Percentiles rank a stretch among this genome's conserved stretches.
These are phyloP conservation scores for Erigeron philadelphicus DNA, from an alignment of 140 eudicot genomes.

Conservation along the genomic window DNA sequence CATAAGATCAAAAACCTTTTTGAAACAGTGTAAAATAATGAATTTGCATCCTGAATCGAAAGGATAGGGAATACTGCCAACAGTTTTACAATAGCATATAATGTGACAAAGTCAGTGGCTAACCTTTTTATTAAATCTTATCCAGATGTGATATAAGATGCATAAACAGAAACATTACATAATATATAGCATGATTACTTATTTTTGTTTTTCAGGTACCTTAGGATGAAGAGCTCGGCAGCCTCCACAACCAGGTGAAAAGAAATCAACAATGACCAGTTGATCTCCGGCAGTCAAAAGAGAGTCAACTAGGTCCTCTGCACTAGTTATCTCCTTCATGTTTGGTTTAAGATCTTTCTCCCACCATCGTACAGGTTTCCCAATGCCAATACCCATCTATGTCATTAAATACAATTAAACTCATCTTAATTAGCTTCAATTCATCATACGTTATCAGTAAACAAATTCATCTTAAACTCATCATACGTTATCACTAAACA, in stretches of 20 bases:
- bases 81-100: neutral
- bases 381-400: constrained; percentile 51
- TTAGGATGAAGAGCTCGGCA: constrained; percentile 87
- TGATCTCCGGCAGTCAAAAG: constrained; percentile 53
- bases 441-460: no score
- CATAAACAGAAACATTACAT: neutral
- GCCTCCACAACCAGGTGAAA: constrained; percentile 88
- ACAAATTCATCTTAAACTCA: neutral
- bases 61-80: neutral
- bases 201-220: constrained; percentile 27
- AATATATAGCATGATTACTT: no score
- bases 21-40: neutral
- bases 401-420: neutral
- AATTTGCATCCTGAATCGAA: neutral
- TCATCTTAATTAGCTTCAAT: neutral
- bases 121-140: neutral
- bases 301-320: constrained; percentile 63
- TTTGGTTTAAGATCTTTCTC: constrained; percentile 60
- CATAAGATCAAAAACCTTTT: neutral
- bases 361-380: constrained; percentile 70
- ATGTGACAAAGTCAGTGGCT: neutral
- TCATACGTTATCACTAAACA: no score
- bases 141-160: neutral
- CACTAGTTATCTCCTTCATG: constrained; percentile 58
- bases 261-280: constrained; percentile 60